A percentile compares a stretch with the other conserved stretches of the same genome.
Evolutionary conservation across 1,284 basidiomycete species (phyloP).

Genomic region (Tilletia walkeri): DNA sequence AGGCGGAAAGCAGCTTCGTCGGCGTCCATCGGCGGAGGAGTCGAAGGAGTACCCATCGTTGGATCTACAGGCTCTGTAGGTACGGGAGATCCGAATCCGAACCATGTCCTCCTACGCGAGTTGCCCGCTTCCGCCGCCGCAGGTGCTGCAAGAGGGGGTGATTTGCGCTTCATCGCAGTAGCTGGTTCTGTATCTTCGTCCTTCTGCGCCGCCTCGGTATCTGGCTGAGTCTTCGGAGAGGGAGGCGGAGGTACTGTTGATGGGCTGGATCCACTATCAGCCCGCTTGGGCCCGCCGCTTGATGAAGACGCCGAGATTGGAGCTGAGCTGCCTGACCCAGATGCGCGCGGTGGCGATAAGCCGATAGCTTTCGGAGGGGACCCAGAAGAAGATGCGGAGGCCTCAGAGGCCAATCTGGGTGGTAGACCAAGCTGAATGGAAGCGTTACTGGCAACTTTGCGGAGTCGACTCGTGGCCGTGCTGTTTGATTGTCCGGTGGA

Average conservation of each 20-base stretch:
- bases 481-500: not conserved
- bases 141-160: not conserved
- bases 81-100: conserved; percentile 3
- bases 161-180: conserved; percentile 1
- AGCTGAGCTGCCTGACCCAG: too few species aligned
- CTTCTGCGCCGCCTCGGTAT: too few species aligned
- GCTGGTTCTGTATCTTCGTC: too few species aligned
- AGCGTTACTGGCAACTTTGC: conserved; percentile 9
- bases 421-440: not conserved
- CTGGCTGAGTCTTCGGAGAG: too few species aligned
- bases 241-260: not conserved
- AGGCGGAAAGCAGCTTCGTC: conserved; percentile 36
- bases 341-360: not conserved
- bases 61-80: too few species aligned
- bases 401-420: not conserved
- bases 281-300: too few species aligned
- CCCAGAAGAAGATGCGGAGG: not conserved
- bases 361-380: not conserved
- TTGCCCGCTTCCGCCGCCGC: not conserved
- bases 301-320: not conserved
- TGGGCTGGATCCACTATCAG: not conserved
- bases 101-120: conserved; percentile 9
- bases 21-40: conserved; percentile 35
- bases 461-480: conserved; percentile 1
- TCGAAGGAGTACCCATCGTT: too few species aligned